Evolutionary conservation across 2,329 filamentous ascomycete genomes (phyloP).

Genomic region (Kalaharituber pfeilii): DNA sequence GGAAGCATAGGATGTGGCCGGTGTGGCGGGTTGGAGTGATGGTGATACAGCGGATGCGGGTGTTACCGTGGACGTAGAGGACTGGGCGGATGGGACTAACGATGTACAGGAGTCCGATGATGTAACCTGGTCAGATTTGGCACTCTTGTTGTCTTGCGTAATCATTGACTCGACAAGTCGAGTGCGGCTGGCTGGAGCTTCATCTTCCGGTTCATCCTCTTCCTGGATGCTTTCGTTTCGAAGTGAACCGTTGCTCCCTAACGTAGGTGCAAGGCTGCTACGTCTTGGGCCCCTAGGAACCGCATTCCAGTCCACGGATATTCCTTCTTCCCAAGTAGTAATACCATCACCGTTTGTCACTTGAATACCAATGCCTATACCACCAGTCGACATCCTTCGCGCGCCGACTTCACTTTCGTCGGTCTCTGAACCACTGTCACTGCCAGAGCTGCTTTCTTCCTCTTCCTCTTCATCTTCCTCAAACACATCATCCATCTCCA

Average conservation of each 20-base stretch:
- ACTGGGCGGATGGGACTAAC: conserved; percentile 12
- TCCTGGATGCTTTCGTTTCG: not conserved
- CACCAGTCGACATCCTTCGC: conserved; percentile 22
- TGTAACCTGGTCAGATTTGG: not conserved
- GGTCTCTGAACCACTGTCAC: conserved; percentile 19
- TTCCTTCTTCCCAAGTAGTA: conserved; percentile 27
- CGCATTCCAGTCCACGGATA: conserved; percentile 28
- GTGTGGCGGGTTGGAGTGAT: not conserved
- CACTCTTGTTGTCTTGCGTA: not conserved
- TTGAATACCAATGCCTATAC: conserved; percentile 30
- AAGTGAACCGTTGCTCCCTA: not conserved
- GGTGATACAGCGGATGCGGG: conserved; percentile 4
- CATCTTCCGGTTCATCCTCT: not conserved
- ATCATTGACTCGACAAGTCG: not conserved
- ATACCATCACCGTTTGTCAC: conserved; percentile 28
- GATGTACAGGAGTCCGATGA: conserved; percentile 4
- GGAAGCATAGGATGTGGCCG: not conserved
- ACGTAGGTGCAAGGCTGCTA: not conserved
- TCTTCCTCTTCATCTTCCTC: conserved; percentile 59
- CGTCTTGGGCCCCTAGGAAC: not conserved
- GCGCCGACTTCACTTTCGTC: conserved; percentile 23
- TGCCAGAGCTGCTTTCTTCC: conserved; percentile 23
- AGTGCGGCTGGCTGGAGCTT: not conserved
- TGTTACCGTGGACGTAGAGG: conserved; percentile 15
- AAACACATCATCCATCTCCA: conserved; percentile 69